Conservation (phyloP, 1,139 yeast species). For the Kodamaea sp. region DNA sequence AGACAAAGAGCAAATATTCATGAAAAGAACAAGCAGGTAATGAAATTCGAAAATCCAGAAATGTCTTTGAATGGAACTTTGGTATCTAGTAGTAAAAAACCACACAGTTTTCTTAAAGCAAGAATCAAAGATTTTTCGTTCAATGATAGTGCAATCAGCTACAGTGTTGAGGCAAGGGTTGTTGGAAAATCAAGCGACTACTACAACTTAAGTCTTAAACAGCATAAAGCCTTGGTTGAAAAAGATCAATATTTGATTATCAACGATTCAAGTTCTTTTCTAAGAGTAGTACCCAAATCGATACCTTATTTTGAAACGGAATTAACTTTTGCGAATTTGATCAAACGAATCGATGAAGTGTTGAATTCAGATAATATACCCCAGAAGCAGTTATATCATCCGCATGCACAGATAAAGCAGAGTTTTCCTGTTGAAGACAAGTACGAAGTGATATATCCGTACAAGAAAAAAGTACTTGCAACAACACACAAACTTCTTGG, state of each 20-base stretch:
- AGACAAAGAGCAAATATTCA: slow-evolving; percentile 3
- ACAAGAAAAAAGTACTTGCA: slow-evolving; percentile 20
- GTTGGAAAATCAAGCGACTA: slow-evolving; percentile 33
- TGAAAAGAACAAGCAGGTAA: not conserved
- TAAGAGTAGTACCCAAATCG: slow-evolving; percentile 20
- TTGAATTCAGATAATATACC: too few relatives aligned
- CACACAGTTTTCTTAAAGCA: slow-evolving; percentile 14
- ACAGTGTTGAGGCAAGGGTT: slow-evolving; percentile 34
- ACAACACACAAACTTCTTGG: slow-evolving; percentile 24
- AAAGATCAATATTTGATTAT: slow-evolving; percentile 22
- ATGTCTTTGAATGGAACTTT: slow-evolving; percentile 14
- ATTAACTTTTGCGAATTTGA: slow-evolving; percentile 16
- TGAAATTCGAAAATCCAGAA: not conserved
- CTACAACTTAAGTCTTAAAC: slow-evolving; percentile 6
- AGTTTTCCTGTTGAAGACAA: slow-evolving; percentile 5
- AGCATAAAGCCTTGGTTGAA: slow-evolving; percentile 15
- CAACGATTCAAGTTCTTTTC: slow-evolving; percentile 20
- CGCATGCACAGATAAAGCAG: slow-evolving; percentile 10
- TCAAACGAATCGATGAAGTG: slow-evolving; percentile 13
- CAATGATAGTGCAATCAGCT: slow-evolving; percentile 31
- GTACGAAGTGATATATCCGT: slow-evolving; percentile 15
- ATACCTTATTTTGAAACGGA: slow-evolving; percentile 10
- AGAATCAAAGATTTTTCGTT: slow-evolving; percentile 30
- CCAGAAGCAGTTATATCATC: slow-evolving; percentile 14
- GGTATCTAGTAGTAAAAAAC: slow-evolving; percentile 6